Percentiles rank a stretch among this genome's conserved stretches.
phyloP scores from a whole-genome alignment of 106 monocot genomes.

The Gastrodia elata region DNA sequence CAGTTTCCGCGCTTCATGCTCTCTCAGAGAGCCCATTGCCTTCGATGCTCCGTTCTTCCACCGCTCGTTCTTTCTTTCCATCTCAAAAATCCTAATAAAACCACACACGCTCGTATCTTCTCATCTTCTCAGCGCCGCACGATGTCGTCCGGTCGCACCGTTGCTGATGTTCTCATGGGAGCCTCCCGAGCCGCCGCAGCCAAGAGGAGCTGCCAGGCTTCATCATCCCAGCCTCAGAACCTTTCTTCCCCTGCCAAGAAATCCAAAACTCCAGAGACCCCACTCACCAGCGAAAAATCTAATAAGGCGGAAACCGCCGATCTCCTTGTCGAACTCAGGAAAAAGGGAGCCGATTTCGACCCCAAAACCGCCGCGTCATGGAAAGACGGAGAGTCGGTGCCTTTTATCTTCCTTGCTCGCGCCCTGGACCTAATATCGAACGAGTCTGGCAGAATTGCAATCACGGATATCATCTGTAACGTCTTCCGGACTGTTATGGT shows the following conservation, averaged over 20 bases:
- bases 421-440: slow-evolving; percentile 70
- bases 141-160: slow-evolving; percentile 27
- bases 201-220: background rate
- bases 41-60: background rate
- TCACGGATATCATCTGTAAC: slow-evolving; percentile 81
- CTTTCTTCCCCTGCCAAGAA: slow-evolving; percentile 25
- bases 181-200: slow-evolving; percentile 61
- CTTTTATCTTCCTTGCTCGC: slow-evolving; percentile 74
- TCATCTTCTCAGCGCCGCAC: slow-evolving; percentile 2
- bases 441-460: slow-evolving; percentile 69
- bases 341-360: slow-evolving; percentile 56
- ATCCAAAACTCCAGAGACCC: slow-evolving; percentile 25
- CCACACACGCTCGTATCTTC: background rate
- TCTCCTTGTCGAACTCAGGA: slow-evolving; percentile 41
- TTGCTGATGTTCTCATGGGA: slow-evolving; percentile 79
- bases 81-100: slow-evolving; percentile 7
- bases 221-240: slow-evolving; percentile 8
- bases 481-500: slow-evolving; percentile 83
- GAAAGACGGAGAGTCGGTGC: slow-evolving; percentile 69
- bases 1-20: background rate
- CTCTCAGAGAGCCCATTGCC: background rate
- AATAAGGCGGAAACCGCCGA: slow-evolving; percentile 17
- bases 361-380: slow-evolving; percentile 56
- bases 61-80: background rate
- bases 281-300: background rate